Evolutionary conservation across 352 stramenopile genomes (phyloP).

Genomic region (Phytophthora cactorum): DNA sequence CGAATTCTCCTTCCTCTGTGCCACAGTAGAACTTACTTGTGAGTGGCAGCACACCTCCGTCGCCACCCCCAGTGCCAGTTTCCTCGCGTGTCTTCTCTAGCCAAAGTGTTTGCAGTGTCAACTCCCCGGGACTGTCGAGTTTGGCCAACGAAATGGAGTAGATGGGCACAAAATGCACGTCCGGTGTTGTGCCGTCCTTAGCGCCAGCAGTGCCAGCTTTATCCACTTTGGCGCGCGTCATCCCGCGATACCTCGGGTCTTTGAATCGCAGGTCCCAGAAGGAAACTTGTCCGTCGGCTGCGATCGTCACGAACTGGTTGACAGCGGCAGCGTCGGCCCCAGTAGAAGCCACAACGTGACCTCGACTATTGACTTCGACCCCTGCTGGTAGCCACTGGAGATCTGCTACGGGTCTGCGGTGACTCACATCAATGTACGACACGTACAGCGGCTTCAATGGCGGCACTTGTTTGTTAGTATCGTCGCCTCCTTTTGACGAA

Average conservation of each 20-base stretch:
- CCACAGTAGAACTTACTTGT: slow-evolving; percentile 84
- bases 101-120: slow-evolving; percentile 70
- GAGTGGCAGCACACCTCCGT: slow-evolving; percentile 21
- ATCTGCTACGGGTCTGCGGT: slow-evolving; percentile 87
- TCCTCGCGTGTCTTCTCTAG: slow-evolving; percentile 75
- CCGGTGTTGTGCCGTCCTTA: slow-evolving; percentile 63
- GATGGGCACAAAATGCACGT: slow-evolving; percentile 85
- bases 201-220: slow-evolving; percentile 38
- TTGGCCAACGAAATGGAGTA: slow-evolving; percentile 86
- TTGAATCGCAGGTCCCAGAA: slow-evolving; percentile 95
- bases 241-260: slow-evolving; percentile 79
- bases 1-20: slow-evolving; percentile 91
- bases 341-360: slow-evolving; percentile 70
- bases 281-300: slow-evolving; percentile 89
- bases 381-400: slow-evolving; percentile 87
- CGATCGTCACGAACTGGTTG: slow-evolving; percentile 94
- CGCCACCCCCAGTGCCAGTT: slow-evolving; percentile 18
- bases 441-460: slow-evolving; percentile 78
- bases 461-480: slow-evolving; percentile 63
- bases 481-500: slow-evolving; percentile 47
- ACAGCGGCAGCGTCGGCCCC: slow-evolving; percentile 49
- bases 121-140: slow-evolving; percentile 70
- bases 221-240: slow-evolving; percentile 70
- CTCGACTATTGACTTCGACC: slow-evolving; percentile 90
- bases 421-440: slow-evolving; percentile 89